Evolutionary conservation across 192 early-diverging fungal species (phyloP), one percentile per base, ranked within the genome.

Genomic region (Coemansia javaensis): DNA sequence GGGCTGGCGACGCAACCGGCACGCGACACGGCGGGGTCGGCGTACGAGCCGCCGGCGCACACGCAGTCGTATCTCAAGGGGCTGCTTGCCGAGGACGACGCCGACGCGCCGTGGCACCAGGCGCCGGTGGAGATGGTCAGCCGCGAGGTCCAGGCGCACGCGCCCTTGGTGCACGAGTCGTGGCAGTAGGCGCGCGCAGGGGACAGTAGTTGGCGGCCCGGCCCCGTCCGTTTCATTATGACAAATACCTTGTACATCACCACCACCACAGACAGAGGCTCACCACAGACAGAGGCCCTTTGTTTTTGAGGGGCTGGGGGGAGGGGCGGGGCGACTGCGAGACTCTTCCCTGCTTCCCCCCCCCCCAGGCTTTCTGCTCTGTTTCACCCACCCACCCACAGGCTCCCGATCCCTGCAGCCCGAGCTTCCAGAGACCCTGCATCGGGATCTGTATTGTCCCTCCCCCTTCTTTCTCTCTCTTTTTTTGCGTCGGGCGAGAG

Each of bases 81-180:
- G 15, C 50, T 74, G 40, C 54, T 74, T 12, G 43, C 53, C 15
- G 57, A 40, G 12, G 70, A 74, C 45, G 70, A 73, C 22, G 63
- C 70, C 8, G 49, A 62, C 3, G 70, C 70, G 1, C 56, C 63
- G 20, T 74, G 70, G 70, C 64, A 74, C 54, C 58, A 60, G 42
- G 25, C 40, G 12, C 63, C 48, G 9, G 48, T 74, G 11, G 51
- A 61, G 35, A 66, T 74, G 63, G 63, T 62, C 36, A 74, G 56
- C 47, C 70, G 70, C 50, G 62, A 65, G 20, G 70, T 74, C 5
- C 70, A 74, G 49, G 28, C 17, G n/a, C 49, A 53, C 3, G 23
- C 16, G 18, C 40, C 47, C 1, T 55, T 50, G 4, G 52, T 14
- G 22, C 56, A 58, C 48, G 53, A 59, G 33, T 46, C 68, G 5